Percentiles rank a stretch among this genome's conserved stretches.
phyloP scores from a whole-genome alignment of 1,284 basidiomycete species.

The Trichosporon ovoides region DNA sequence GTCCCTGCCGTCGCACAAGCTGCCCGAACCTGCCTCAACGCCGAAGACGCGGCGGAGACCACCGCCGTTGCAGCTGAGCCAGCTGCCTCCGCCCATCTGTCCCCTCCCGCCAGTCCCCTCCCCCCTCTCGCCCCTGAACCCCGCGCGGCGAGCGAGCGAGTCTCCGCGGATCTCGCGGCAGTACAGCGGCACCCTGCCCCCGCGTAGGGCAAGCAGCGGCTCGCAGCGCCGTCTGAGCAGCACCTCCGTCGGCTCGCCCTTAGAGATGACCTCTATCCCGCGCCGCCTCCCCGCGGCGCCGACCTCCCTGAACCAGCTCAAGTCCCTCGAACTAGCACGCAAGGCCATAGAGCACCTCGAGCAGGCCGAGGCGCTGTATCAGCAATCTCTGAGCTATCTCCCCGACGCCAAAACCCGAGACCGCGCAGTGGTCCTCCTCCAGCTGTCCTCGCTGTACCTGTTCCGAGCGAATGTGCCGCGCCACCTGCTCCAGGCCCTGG shows the following conservation, averaged over 20 bases:
- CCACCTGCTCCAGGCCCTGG: background rate
- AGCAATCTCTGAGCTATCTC: background rate
- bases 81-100: background rate
- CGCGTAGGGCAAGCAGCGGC: background rate
- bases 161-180: background rate
- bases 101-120: background rate
- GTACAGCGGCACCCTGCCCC: background rate
- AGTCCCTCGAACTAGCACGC: background rate
- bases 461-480: background rate
- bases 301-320: no score
- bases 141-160: background rate
- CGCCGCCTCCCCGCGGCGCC: background rate
- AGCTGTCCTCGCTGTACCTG: background rate
- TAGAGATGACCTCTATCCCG: background rate
- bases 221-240: background rate
- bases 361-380: background rate
- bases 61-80: background rate
- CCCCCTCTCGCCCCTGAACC: background rate
- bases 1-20: background rate
- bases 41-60: background rate
- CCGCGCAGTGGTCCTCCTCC: background rate
- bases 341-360: constrained; percentile 1
- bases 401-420: background rate
- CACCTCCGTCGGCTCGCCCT: background rate
- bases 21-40: background rate